Conservation (phyloP, 108 stramenopile species). For the Skeletonema tropicum region DNA sequence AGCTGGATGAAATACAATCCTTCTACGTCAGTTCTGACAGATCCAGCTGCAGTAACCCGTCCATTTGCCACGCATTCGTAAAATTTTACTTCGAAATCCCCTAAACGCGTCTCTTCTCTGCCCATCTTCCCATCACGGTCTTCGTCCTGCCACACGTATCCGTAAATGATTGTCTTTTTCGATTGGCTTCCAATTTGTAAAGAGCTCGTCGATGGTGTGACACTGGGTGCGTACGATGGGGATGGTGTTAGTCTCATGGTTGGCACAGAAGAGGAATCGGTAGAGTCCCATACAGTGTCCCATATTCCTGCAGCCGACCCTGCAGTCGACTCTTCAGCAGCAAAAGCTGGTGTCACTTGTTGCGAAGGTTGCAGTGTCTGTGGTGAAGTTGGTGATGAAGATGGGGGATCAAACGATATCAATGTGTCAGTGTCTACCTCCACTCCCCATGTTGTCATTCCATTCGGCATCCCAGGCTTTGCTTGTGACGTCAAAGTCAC, state of each 20-base stretch:
- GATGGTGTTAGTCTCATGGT: background rate
- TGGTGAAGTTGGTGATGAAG: conserved; percentile 46
- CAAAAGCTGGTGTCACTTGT: background rate
- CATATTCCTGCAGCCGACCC: background rate
- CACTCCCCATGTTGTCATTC: conserved; percentile 41
- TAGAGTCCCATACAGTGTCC: background rate
- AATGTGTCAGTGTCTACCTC: conserved; percentile 53
- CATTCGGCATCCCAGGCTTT: conserved; percentile 28
- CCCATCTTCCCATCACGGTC: conserved; percentile 29
- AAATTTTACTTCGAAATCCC: conserved; percentile 26
- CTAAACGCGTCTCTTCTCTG: conserved; percentile 17
- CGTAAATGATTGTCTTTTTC: conserved; percentile 2
- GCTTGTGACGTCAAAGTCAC: conserved; percentile 20
- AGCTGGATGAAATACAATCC: conserved; percentile 40
- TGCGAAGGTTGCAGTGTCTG: conserved; percentile 4
- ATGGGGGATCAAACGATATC: conserved; percentile 67
- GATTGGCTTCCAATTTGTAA: background rate
- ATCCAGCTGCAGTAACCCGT: background rate
- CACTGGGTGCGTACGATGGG: background rate
- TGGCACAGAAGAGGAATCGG: background rate
- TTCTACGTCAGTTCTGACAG: conserved; percentile 13
- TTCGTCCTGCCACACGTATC: conserved; percentile 37
- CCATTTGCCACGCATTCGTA: conserved; percentile 3
- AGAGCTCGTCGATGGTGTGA: background rate
- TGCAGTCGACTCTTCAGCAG: background rate